Conservation (phyloP, 306 rosid genomes). For the Myrica gale region DNA sequence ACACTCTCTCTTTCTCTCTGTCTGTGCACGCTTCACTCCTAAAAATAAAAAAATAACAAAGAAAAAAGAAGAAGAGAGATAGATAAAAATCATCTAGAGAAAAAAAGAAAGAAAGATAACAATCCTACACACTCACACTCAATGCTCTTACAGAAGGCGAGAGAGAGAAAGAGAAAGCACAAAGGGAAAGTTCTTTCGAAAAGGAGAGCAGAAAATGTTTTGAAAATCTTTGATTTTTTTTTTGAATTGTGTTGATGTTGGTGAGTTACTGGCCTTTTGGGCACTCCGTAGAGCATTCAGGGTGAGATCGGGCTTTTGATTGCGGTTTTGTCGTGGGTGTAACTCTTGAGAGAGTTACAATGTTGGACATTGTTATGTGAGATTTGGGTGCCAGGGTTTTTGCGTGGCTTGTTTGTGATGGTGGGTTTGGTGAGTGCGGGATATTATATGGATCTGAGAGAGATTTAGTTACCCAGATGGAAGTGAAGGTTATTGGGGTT, state of each 20-base stretch:
- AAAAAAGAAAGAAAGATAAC: slow-evolving; percentile 25
- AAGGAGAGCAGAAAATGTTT: not conserved
- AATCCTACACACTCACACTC: slow-evolving; percentile 43
- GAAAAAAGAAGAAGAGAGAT: not conserved
- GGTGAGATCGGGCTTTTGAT: slow-evolving; percentile 62
- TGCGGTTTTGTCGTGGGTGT: slow-evolving; percentile 31
- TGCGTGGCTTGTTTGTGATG: slow-evolving; percentile 43
- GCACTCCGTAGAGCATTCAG: slow-evolving; percentile 14
- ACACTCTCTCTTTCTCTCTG: slow-evolving; percentile 26
- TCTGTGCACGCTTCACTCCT: slow-evolving; percentile 60
- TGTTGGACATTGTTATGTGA: slow-evolving; percentile 47
- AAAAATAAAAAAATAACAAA: slow-evolving; percentile 16
- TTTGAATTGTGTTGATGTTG: not conserved
- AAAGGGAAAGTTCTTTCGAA: slow-evolving; percentile 25
- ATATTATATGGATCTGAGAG: slow-evolving; percentile 81
- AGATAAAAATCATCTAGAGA: no score
- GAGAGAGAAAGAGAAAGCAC: slow-evolving; percentile 28
- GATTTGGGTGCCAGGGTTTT: slow-evolving; percentile 50
- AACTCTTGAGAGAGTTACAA: slow-evolving; percentile 17
- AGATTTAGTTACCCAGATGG: slow-evolving; percentile 61
- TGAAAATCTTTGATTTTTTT: not conserved
- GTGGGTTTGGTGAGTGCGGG: slow-evolving; percentile 36
- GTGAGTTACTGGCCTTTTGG: slow-evolving; percentile 25
- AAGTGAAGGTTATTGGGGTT: slow-evolving; percentile 46
- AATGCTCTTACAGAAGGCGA: slow-evolving; percentile 17